A percentile compares a stretch with the other conserved stretches of the same genome.
These are phyloP conservation scores for Fraxinus quadrangulata DNA, from an alignment of 257 asterid genomes.

Conservation along the genomic window DNA sequence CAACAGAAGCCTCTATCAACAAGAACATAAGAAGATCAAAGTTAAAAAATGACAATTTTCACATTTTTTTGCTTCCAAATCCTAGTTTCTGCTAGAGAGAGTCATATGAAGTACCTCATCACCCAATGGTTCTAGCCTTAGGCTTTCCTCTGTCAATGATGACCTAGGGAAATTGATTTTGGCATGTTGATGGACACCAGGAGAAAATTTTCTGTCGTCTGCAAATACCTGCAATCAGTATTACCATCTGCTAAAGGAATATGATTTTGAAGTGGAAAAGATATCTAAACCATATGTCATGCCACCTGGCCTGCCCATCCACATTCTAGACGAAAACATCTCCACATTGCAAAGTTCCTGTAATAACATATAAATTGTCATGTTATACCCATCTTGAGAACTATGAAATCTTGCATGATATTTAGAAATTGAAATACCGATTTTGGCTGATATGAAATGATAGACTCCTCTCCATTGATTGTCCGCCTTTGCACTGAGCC, in stretches of 20 bases:
- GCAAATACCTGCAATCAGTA: conserved; percentile 47
- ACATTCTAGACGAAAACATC: conserved; percentile 57
- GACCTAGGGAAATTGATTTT: conserved; percentile 26
- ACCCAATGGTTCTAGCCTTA: conserved; percentile 44
- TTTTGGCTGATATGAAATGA: conserved; percentile 56
- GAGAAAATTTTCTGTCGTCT: conserved; percentile 27
- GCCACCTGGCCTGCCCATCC: conserved; percentile 75
- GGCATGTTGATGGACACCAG: conserved; percentile 25
- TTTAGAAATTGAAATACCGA: conserved; percentile 33
- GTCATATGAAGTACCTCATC: conserved; percentile 44
- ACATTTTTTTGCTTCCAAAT: not conserved
- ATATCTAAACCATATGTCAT: conserved; percentile 32
- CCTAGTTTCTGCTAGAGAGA: conserved; percentile 7
- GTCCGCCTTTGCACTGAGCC: conserved; percentile 61
- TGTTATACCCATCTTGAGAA: not conserved
- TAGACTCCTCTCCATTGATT: conserved; percentile 39
- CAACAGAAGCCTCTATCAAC: not conserved
- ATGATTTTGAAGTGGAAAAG: conserved; percentile 19
- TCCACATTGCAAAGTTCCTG: conserved; percentile 69
- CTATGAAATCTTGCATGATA: conserved; percentile 6
- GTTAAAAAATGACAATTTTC: not conserved
- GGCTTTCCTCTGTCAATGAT: conserved; percentile 36
- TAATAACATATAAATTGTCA: conserved; percentile 3
- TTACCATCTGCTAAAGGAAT: conserved; percentile 30
- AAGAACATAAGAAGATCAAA: not conserved